Base-by-base conservation (phyloP, 2,329 filamentous ascomycete genomes). In the Scytalidium lignicola region DNA sequence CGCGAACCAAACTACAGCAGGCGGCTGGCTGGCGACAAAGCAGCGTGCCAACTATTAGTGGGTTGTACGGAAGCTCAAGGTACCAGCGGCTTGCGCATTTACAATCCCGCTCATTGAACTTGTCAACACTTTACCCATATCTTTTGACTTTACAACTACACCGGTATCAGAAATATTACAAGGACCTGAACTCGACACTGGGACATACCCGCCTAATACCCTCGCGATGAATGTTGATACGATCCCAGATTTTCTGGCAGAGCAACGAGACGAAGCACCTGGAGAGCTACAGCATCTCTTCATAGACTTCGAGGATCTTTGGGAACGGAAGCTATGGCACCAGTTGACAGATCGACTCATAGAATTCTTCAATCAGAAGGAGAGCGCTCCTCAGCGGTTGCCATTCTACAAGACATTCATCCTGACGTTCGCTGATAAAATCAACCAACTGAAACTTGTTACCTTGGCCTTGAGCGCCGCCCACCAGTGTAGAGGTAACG, bases 291-390 rank as follows among this genome's bases (percentile, higher is more conserved):
- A 96, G 72, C 80, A 86, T 63, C 82, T 88, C 64, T 88, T 96
- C 69, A 80, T 99, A 62, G 83, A 86, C 62, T 96, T 99, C 58
- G 93, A 99, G 75, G 90, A 95, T 67, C 88, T 84, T 66, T 99
- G 93, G 93, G 93, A 99, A 76, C 85, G 92, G 63, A 96, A 96
- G 74, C 80, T 99, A 72, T 99, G 93, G 93, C 93, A 99, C 75
- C 91, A 99, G 73, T 86, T 99, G 59, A 99, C 93, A 29, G 87
- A 96, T 65, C 78, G 85, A 47, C 80, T 99, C 49, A 76, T 96
- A 60, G 80, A 88, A 58, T 96, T 92, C 79, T 99, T 96, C 75
- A 84, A 85, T 63, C 74, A 88, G 61, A 79, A 87, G 41, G 82
- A 85, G 65, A 97, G 91, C 70, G 86, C 83, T 49, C 77, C 82